Evolutionary conservation across 2,329 filamentous ascomycete genomes (phyloP), one percentile per base, ranked within the genome.

Genomic region (Fusarium siculi): DNA sequence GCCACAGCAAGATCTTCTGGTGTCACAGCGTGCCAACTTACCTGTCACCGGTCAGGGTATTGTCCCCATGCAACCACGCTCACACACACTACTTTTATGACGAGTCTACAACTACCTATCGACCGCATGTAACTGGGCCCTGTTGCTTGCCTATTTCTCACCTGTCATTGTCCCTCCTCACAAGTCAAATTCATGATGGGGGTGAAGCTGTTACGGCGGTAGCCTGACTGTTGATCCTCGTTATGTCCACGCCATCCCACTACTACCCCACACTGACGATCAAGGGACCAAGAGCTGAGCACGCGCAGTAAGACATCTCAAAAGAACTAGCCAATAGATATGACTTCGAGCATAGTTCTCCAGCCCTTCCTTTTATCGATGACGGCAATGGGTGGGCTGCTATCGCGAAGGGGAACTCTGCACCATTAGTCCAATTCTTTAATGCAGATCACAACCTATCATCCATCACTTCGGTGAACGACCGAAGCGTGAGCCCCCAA

Each of bases 221-320:
- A 37, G 53, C 14, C 34, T 30, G 49, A 28, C 23, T 34, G 52
- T 37, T 71, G 46, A 58, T 71, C 67, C 62, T 71, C 52, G 46
- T 64, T 34, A 54, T 61, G 39, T 46, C 50, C 28, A 46, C 63
- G 25, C 54, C 40, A 68, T 54, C 54, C 44, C 50, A 53, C 56
- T 34, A 44, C 15, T 67, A 58, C 67, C 67, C 68, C 67, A 71
- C 63, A 64, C 50, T 54, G 66, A 34, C 70, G 70, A 74, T 73
- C 70, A 73, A 70, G 70, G 70, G 70, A 70, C 61, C 70, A 74
- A 59, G 67, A 60, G 30, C 23, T 63, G 70, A 60, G 62, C 70
- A 74, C 66, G 66, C 70, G 70, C 70, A 54, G 46, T 15, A 42
- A 30, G 44, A 57, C 55, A 30, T 56, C 34, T 56, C 34, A 42